A percentile compares a stretch with the other conserved stretches of the same genome.
These are phyloP conservation scores for Euclidium syriacum DNA, from an alignment of 345 rosid genomes.

Conservation along the genomic window DNA sequence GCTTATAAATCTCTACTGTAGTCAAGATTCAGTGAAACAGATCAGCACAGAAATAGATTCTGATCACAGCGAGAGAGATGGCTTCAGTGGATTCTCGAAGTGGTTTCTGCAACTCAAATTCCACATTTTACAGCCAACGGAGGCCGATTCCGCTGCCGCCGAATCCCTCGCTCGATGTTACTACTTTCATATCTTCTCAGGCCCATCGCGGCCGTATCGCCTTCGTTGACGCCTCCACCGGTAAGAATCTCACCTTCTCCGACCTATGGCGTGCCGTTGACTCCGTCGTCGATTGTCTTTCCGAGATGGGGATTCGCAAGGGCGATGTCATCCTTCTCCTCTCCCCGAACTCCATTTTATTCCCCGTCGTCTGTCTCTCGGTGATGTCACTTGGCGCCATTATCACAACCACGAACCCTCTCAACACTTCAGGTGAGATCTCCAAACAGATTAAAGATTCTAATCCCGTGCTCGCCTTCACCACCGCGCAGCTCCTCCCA, in stretches of 20 bases:
- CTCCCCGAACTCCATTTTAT: constrained; percentile 79
- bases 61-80: constrained; percentile 6
- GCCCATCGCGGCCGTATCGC: constrained; percentile 73
- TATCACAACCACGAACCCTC: constrained; percentile 92
- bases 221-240: constrained; percentile 81
- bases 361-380: constrained; percentile 90
- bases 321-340: constrained; percentile 81
- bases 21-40: background rate
- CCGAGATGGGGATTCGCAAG: constrained; percentile 68
- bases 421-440: constrained; percentile 76
- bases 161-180: constrained; percentile 51
- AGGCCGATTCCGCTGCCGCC: constrained; percentile 51
- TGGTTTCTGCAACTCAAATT: constrained; percentile 60
- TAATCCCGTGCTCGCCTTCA: constrained; percentile 66
- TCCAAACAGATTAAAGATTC: constrained; percentile 73
- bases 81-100: constrained; percentile 29
- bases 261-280: constrained; percentile 76
- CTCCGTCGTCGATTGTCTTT: constrained; percentile 53
- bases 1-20: background rate
- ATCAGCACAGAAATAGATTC: background rate
- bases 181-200: constrained; percentile 75
- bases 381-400: constrained; percentile 92
- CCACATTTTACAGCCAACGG: constrained; percentile 71
- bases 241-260: constrained; percentile 51
- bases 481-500: constrained; percentile 50